Evolutionary conservation across 2,329 filamentous ascomycete species (phyloP), one percentile per base, ranked within the genome.

Genomic region (Hypomyces perniciosus): DNA sequence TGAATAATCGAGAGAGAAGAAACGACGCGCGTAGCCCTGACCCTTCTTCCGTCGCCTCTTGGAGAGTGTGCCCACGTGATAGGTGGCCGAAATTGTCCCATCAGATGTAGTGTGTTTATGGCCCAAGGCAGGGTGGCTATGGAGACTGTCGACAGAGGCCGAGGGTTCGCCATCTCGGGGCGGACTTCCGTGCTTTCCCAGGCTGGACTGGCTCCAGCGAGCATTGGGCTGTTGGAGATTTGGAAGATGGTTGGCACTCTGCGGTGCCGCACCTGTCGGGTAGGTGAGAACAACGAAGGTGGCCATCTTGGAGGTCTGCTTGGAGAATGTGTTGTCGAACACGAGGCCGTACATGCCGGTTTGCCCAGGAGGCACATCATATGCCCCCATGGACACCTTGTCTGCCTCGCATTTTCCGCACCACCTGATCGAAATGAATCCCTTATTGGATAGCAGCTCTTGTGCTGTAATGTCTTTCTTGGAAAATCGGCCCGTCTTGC

Each of bases 251-350:
- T 85, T 83, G 4, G 84, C 83, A 12, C 84, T 84, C 62, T 89
- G 88, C 1, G 89, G 89, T 33, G 88, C 82, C 5, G 83, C 80
- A 59, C 85, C 86, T 34, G 90, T 91, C 8, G 92, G 91, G 63
- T 97, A 96, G 37, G 90, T 97, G 66, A 97, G 80, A 47, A 99
- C 81, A 34, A 96, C 91, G 63, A 99, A 89, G 6, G 92, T 97
- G 20, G 90, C 90, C 30, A 87, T 96, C 72, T 99, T 99, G 48
- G 91, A 93, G 39, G 88, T 85, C 68, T 86, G 88, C 72, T 96
- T 97, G 54, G 91, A 96, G 67, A 99, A 99, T 29, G 93, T 99
- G 65, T 99, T 99, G 79, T 99, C 93, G 64, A 99, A 96, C 31
- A 97, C 90, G 54, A 99, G 76, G 51, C 91, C 93, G 66, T 95